Evolutionary conservation across 1,284 basidiomycete species (phyloP).

Genomic region (Cystobasidiaceae sp.): DNA sequence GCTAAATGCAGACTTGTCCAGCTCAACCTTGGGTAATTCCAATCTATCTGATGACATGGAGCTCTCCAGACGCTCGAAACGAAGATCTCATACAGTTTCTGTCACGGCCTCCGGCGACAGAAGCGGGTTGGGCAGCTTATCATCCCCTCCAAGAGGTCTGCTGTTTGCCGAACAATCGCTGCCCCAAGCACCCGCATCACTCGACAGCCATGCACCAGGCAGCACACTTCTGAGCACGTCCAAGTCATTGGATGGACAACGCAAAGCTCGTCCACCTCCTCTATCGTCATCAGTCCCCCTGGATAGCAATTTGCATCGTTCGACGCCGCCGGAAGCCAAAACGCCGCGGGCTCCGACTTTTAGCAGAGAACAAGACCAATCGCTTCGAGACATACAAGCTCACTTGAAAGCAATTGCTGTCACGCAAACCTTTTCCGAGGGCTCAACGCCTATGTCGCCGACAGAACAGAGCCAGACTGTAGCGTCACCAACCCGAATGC

Average conservation of each 20-base stretch:
- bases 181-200: no score
- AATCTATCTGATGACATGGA: background rate
- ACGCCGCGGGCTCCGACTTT: conserved; percentile 8
- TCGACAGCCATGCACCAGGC: no score
- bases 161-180: no score
- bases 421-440: no score
- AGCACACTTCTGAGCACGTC: background rate
- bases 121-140: no score
- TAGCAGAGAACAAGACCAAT: background rate
- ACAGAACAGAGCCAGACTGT: no score
- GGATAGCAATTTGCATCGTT: background rate
- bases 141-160: no score
- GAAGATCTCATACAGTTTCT: conserved; percentile 15
- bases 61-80: background rate
- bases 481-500: no score
- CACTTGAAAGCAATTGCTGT: background rate
- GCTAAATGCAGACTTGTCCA: background rate
- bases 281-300: background rate
- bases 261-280: background rate
- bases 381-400: background rate
- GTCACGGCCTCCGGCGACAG: background rate
- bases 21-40: background rate
- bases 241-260: background rate
- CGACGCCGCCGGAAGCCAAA: background rate
- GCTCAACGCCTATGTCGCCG: no score